Evolutionary conservation across 352 stramenopile species (phyloP).

Genomic region (Phytophthora fragariae): DNA sequence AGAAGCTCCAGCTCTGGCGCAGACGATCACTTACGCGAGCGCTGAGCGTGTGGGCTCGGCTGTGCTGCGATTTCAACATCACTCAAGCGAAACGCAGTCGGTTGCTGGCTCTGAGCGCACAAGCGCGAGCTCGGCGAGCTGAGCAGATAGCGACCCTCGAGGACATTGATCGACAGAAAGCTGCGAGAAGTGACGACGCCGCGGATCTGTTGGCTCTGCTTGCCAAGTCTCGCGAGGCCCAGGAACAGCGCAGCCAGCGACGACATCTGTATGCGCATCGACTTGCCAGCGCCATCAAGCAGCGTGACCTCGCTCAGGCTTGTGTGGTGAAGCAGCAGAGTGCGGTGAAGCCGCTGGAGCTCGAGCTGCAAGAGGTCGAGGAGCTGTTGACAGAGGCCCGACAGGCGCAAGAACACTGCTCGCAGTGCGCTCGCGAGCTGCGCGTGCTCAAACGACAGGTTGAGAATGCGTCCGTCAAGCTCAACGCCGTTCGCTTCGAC

Average conservation of each 20-base stretch:
- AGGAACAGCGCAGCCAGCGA: conserved; percentile 27
- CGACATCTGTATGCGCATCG: conserved; percentile 39
- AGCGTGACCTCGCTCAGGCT: conserved; percentile 39
- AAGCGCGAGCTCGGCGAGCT: conserved; percentile 42
- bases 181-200: conserved; percentile 17
- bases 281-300: conserved; percentile 25
- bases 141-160: conserved; percentile 32
- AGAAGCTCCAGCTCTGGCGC: conserved; percentile 34
- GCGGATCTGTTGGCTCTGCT: conserved; percentile 32
- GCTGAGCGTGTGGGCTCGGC: conserved; percentile 17
- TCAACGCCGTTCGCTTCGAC: conserved; percentile 45
- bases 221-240: conserved; percentile 25
- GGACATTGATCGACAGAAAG: conserved; percentile 20
- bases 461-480: conserved; percentile 56
- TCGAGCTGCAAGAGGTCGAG: conserved; percentile 42
- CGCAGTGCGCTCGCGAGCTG: conserved; percentile 34
- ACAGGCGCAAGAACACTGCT: conserved; percentile 49
- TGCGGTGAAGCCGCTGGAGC: conserved; percentile 46
- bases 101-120: conserved; percentile 26
- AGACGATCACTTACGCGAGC: conserved; percentile 17
- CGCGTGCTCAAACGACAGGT: conserved; percentile 61
- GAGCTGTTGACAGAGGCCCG: conserved; percentile 44
- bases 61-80: conserved; percentile 16
- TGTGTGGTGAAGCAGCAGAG: conserved; percentile 54
- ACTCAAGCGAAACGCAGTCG: conserved; percentile 17